Base-by-base conservation (phyloP, 2,329 filamentous ascomycete species). In the Exophiala viscosa region DNA sequence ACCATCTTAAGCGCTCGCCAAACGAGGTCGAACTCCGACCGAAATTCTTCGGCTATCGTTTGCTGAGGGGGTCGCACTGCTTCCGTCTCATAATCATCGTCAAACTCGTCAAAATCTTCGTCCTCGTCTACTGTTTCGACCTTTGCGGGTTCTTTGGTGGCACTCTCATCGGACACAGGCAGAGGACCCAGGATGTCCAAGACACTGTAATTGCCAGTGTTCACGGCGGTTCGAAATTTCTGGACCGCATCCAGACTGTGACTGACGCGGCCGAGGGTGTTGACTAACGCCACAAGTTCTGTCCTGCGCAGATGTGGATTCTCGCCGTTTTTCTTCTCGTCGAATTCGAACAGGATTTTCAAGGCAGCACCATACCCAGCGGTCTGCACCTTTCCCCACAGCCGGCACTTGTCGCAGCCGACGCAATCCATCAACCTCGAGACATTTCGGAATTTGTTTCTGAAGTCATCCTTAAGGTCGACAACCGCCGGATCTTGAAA, bases 341-440 rank as follows among this genome's bases (percentile, higher is more conserved):
- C 90, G 58, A 90, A 93, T 70, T 99, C 93, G 65, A 99, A 99
- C 1, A 99, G 79, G 3, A 99, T 86, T 73, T 99, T 99, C 58
- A 99, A 76, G 0, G 93, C 93, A 0, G 93, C 90, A 45, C 93
- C 93, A 67, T 96, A 97, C 2, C 93, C 93, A 10, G 88, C 88
- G 0, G 90, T 95, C 73, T 99, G 93, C 34, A 99, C 74, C 73
- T 99, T 99, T 44, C 93, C 93, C 93, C 93, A 99, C 2, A 99
- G 83, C 7, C 93, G 85, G 73, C 93, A 99, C 75, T 99, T 99
- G 74, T 99, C 93, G 70, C 93, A 99, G 40, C 93, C 93, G 15
- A 97, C 92, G 63, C 93, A 99, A 70, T 99, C 93, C 93, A 99
- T 99, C 60, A 97, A 80, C 36, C 93, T 85, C 69, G 88, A 95